phyloP scores from a whole-genome alignment of 108 stramenopile species.

The Fistulifera pelliculosa region DNA sequence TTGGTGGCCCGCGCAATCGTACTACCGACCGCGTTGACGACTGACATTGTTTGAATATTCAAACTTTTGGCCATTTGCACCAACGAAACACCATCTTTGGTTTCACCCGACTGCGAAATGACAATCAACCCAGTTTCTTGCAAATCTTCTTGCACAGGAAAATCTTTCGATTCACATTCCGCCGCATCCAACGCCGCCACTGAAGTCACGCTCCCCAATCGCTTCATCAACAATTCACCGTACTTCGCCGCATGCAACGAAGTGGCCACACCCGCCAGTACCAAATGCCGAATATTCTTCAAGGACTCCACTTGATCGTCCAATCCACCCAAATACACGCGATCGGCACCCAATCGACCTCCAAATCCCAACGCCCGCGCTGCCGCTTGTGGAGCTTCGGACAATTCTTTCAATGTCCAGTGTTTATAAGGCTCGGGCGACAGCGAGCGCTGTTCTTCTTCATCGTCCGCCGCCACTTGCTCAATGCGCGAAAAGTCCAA shows the following conservation, averaged over 20 bases:
- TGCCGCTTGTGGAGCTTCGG: constrained; percentile 94
- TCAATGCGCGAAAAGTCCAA: constrained; percentile 88
- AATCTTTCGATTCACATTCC: constrained; percentile 81
- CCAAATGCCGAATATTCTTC: constrained; percentile 70
- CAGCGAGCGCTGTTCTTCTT: constrained; percentile 62
- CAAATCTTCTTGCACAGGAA: constrained; percentile 40
- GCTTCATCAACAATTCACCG: constrained; percentile 96
- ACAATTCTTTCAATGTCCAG: constrained; percentile 89
- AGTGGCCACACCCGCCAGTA: constrained; percentile 92
- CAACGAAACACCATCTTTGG: constrained; percentile 93
- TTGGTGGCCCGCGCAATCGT: constrained; percentile 95
- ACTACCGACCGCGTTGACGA: constrained; percentile 96
- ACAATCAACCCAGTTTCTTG: constrained; percentile 79
- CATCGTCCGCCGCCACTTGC: constrained; percentile 84
- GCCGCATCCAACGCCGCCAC: constrained; percentile 88
- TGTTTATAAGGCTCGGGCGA: constrained; percentile 91
- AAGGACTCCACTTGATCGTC: constrained; percentile 68
- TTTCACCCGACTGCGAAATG: constrained; percentile 96
- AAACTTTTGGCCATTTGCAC: constrained; percentile 75
- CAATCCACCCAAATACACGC: constrained; percentile 78
- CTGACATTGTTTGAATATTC: constrained; percentile 79
- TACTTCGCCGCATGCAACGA: constrained; percentile 90
- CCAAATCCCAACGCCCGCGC: constrained; percentile 89
- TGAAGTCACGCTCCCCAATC: constrained; percentile 86
- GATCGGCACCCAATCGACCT: constrained; percentile 61